phyloP scores from a whole-genome alignment of 495 filamentous ascomycete genomes.

The Tirmania nivea region DNA sequence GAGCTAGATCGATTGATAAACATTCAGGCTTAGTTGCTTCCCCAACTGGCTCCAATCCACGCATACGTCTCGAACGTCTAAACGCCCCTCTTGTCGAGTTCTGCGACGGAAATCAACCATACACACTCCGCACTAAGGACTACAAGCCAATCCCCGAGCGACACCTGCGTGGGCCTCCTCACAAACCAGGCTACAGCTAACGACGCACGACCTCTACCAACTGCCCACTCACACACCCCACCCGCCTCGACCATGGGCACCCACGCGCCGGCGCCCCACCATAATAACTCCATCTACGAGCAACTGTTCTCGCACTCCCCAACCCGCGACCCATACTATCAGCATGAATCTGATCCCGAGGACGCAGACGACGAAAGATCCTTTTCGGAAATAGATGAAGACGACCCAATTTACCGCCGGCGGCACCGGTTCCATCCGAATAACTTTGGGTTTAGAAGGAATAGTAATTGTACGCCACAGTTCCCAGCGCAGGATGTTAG shows the following conservation, averaged over 20 bases:
- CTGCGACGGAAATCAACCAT: too few species aligned
- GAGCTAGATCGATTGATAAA: too few species aligned
- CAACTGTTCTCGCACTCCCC: background rate
- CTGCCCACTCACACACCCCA: background rate
- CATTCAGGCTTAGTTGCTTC: too few species aligned
- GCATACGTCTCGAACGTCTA: too few species aligned
- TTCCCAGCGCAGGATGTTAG: constrained; percentile 77
- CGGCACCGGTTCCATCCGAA: constrained; percentile 9
- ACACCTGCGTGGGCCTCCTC: too few species aligned
- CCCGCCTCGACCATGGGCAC: background rate
- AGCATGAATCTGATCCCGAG: constrained; percentile 7
- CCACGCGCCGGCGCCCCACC: background rate
- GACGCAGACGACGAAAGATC: constrained; percentile 44
- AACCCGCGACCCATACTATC: background rate
- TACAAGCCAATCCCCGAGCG: too few species aligned
- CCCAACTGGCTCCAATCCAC: too few species aligned
- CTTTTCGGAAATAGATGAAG: constrained; percentile 22
- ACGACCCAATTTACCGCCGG: constrained; percentile 10
- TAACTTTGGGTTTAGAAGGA: constrained; percentile 8
- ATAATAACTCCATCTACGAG: background rate
- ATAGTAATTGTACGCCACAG: constrained; percentile 5
- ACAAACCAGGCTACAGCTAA: too few species aligned
- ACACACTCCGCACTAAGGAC: too few species aligned
- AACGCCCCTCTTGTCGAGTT: too few species aligned
- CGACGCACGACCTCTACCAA: background rate